Evolutionary conservation across 495 filamentous ascomycete species (phyloP), one percentile per base, ranked within the genome.

Genomic region (Arthonia radiata): DNA sequence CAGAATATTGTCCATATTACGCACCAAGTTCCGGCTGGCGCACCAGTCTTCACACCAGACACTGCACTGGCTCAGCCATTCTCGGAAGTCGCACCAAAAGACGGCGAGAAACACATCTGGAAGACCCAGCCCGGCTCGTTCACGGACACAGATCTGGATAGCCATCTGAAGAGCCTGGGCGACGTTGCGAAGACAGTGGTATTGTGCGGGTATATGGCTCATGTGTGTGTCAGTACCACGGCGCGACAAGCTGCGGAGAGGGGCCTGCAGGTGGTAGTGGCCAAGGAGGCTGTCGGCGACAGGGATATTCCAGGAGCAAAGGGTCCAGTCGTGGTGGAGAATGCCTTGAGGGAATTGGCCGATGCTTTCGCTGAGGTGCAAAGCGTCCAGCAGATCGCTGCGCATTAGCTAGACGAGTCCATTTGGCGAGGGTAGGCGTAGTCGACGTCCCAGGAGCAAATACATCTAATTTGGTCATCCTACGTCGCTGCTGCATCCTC

Each of bases 141-240:
- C 28, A 47, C 52, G 0, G 43, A 53, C 24, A 65, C 60, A 10
- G 38, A 48, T 17, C 37, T 65, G 11, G 24, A 54, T 16, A 49
- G 39, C 7, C 44, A 54, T 24, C 37, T 60, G 27, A 32, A 38
- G 10, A 30, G 35, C 2, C 12, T 51, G 9, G 41, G 44, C 0
- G 42, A 38, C 25, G 37, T 33, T 4, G 31, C 33, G 16, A 54
- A 47, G 39, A 61, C 57, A 42, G 33, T 65, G 12, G 57, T 66
- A 2, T 27, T 65, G 25, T 47, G 47, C 13, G 59, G 59, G 9
- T 61, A 61, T 36, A 44, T 41, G 48, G 64, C 66, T 5, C 66
- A 71, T 47, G 59, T 69, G 3, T 72, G 64, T 43, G 52, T 72
- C 7, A 61, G 53, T 1, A 61, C 60, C 1, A 72, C 67, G 2